Evolutionary conservation across 768 basidiomycete genomes (phyloP).

Genomic region (Tulasnella sp.): DNA sequence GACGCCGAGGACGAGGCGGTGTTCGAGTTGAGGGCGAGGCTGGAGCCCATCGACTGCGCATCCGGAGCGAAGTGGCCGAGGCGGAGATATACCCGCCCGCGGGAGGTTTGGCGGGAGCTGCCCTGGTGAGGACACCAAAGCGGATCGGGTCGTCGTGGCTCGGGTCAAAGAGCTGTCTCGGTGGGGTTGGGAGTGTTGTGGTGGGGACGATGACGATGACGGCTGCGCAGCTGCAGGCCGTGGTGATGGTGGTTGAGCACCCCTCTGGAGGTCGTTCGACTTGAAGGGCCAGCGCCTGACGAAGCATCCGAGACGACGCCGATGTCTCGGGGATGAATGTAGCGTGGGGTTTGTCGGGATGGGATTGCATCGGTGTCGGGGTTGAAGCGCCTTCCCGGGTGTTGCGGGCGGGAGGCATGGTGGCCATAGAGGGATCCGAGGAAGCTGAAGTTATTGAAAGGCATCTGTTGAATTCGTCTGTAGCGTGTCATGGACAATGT

Average conservation of each 20-base stretch:
- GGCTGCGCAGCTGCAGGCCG: constrained; percentile 19
- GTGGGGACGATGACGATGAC: neutral
- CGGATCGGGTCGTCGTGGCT: constrained; percentile 19
- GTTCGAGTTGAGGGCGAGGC: constrained; percentile 15
- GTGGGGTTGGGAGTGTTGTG: no score
- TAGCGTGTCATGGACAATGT: constrained; percentile 21
- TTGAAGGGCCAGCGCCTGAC: constrained; percentile 33
- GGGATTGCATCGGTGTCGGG: constrained; percentile 59
- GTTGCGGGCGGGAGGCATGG: constrained; percentile 42
- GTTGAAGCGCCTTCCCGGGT: constrained; percentile 48
- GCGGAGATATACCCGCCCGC: no score
- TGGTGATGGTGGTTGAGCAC: constrained; percentile 21
- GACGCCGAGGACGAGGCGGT: constrained; percentile 31
- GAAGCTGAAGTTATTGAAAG: constrained; percentile 34
- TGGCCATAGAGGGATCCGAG: no score
- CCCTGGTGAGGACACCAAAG: constrained; percentile 33
- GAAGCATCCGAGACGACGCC: constrained; percentile 51
- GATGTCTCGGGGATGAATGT: constrained; percentile 32
- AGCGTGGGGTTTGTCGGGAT: constrained; percentile 29
- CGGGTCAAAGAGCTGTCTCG: no score
- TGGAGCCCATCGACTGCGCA: no score
- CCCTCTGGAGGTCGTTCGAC: constrained; percentile 9
- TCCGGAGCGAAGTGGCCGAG: no score
- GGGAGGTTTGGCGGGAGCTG: no score
- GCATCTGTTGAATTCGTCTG: constrained; percentile 55